Percentiles rank a stretch among this genome's conserved stretches.
Evolutionary conservation across 129 eudicot genomes (phyloP).

Genomic region (Ambrosia trifida): DNA sequence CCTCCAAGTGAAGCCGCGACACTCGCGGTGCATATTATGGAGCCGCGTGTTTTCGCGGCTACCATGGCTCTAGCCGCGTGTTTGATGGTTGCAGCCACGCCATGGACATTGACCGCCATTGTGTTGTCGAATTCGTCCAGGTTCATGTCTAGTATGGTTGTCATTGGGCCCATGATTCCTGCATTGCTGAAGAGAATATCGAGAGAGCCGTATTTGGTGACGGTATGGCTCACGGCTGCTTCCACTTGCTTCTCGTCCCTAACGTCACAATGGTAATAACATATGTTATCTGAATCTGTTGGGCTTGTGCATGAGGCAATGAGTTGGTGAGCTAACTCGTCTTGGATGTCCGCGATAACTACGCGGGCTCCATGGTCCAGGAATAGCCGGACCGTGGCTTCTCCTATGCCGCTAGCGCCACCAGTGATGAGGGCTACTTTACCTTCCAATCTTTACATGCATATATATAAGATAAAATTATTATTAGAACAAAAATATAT

Average conservation of each 20-base stretch:
- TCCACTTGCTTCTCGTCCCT: constrained; percentile 67
- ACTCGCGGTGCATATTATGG: constrained; percentile 77
- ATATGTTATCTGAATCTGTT: constrained; percentile 34
- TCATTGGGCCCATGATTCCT: constrained; percentile 57
- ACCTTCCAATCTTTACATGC: constrained; percentile 54
- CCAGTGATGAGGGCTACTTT: constrained; percentile 87
- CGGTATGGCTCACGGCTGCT: constrained; percentile 38
- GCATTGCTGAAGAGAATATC: constrained; percentile 76
- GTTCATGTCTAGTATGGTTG: constrained; percentile 59
- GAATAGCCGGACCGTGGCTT: constrained; percentile 54
- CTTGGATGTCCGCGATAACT: constrained; percentile 70
- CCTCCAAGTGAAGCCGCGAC: constrained; percentile 67
- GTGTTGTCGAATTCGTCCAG: constrained; percentile 55
- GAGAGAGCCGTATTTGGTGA: constrained; percentile 48
- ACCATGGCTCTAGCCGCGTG: constrained; percentile 78
- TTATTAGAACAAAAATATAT: not conserved
- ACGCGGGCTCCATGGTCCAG: constrained; percentile 59
- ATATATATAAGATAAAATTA: not conserved
- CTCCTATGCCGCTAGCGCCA: constrained; percentile 90
- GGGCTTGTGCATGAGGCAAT: constrained; percentile 35
- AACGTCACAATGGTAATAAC: constrained; percentile 63
- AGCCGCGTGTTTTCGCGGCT: constrained; percentile 48
- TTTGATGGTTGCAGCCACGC: constrained; percentile 64
- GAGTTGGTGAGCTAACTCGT: constrained; percentile 57
- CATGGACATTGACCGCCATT: constrained; percentile 66